These are phyloP conservation scores for Magnusiomyces ingens DNA, from an alignment of 1,139 yeast species.

Conservation along the genomic window DNA sequence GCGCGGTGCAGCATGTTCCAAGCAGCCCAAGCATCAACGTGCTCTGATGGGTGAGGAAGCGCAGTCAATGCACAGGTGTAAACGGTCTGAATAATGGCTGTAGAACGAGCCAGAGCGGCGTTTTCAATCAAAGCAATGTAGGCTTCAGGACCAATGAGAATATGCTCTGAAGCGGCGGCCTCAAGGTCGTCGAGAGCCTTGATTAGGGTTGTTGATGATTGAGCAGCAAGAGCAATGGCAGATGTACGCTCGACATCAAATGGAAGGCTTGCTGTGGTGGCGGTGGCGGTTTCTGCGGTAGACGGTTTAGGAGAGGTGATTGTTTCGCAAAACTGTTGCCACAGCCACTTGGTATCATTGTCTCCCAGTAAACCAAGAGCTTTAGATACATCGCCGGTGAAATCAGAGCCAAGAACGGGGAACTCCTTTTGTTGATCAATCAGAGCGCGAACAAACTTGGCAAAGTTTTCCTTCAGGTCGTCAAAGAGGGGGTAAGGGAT, in stretches of 20 bases:
- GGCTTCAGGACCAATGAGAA: constrained; percentile 24
- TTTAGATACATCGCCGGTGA: constrained; percentile 6
- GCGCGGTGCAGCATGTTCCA: constrained; percentile 28
- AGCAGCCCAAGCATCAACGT: constrained; percentile 24
- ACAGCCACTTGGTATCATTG: constrained; percentile 5
- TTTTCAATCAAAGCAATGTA: constrained; percentile 22
- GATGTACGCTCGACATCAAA: neutral
- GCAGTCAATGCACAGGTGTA: constrained; percentile 20
- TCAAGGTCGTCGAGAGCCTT: constrained; percentile 22
- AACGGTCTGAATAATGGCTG: constrained; percentile 14
- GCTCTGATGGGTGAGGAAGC: constrained; percentile 26
- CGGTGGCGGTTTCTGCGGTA: neutral
- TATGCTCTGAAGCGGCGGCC: constrained; percentile 19
- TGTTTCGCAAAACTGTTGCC: constrained; percentile 7
- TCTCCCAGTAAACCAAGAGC: constrained; percentile 9
- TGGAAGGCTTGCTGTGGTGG: neutral
- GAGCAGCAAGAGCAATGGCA: constrained; percentile 23
- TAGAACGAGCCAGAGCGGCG: constrained; percentile 15
- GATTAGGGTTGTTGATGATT: constrained; percentile 16
- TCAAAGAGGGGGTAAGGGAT: constrained; percentile 21
- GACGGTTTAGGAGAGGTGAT: neutral
- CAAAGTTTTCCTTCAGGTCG: constrained; percentile 17
- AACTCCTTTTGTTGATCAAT: constrained; percentile 8
- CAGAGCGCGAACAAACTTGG: constrained; percentile 19
- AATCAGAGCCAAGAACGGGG: constrained; percentile 6